These are phyloP conservation scores for Eucalyptus marginata DNA, from an alignment of 345 rosid genomes.

Conservation along the genomic window DNA sequence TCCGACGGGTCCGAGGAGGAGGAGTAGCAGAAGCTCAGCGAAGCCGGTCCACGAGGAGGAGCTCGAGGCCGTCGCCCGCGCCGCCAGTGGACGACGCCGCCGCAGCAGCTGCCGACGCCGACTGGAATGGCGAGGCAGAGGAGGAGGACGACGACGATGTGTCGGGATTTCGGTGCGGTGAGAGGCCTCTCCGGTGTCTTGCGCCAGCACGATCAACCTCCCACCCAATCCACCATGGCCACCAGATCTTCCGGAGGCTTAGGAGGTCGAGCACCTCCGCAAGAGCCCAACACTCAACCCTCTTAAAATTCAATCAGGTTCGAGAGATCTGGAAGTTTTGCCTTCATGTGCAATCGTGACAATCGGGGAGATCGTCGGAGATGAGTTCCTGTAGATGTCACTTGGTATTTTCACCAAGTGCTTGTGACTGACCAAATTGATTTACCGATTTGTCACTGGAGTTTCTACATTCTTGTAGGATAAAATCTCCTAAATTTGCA, in stretches of 20 bases:
- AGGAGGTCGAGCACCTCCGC: neutral
- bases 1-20: too few relatives aligned
- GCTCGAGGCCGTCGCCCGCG: too few relatives aligned
- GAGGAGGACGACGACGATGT: too few relatives aligned
- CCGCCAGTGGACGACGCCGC: too few relatives aligned
- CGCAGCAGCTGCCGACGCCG: too few relatives aligned
- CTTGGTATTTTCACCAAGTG: neutral
- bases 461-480: neutral
- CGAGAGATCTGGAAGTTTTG: neutral
- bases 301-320: neutral
- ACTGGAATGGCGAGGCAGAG: too few relatives aligned
- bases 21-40: too few relatives aligned
- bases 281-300: fast-evolving
- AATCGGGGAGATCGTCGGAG: neutral
- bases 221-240: neutral
- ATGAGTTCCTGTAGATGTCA: neutral
- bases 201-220: neutral
- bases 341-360: fast-evolving
- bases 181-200: too few relatives aligned
- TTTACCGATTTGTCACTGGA: neutral
- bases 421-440: neutral
- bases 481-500: neutral
- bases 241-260: neutral
- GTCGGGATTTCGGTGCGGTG: too few relatives aligned
- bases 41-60: too few relatives aligned